Percentiles rank a stretch among this genome's conserved stretches.
These are phyloP conservation scores for Brettanomyces bruxellensis DNA, from an alignment of 805 yeast genomes.

Conservation along the genomic window DNA sequence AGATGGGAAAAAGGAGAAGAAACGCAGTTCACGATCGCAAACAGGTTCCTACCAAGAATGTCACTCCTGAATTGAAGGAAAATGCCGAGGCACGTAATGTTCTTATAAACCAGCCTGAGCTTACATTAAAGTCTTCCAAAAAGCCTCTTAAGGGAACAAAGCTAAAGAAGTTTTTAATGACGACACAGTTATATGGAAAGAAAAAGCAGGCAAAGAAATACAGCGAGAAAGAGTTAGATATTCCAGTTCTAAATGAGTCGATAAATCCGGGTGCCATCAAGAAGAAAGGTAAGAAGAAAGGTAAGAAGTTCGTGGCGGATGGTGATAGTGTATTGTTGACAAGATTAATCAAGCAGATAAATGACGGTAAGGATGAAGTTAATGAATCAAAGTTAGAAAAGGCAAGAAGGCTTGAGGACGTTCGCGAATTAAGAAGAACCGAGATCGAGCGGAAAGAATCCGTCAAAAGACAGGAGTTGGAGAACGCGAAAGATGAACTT, in stretches of 20 bases:
- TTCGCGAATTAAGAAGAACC: constrained; percentile 75
- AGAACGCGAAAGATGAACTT: constrained; percentile 69
- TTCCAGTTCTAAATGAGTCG: constrained; percentile 77
- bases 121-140: constrained; percentile 49
- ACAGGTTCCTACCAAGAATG: constrained; percentile 45
- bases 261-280: constrained; percentile 74
- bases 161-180: constrained; percentile 59
- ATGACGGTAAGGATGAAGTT: constrained; percentile 68
- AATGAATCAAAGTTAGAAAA: constrained; percentile 87
- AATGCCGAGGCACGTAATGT: constrained; percentile 66
- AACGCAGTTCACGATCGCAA: constrained; percentile 5
- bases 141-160: constrained; percentile 39
- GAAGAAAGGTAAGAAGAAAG: constrained; percentile 70
- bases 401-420: constrained; percentile 79
- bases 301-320: constrained; percentile 70
- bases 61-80: constrained; percentile 56
- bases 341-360: constrained; percentile 70
- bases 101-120: constrained; percentile 47
- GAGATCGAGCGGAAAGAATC: constrained; percentile 83
- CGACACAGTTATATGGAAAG: constrained; percentile 59
- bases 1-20: constrained; percentile 40
- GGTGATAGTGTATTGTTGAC: constrained; percentile 52
- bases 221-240: constrained; percentile 67
- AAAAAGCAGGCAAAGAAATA: constrained; percentile 47
- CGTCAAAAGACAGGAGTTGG: constrained; percentile 57